These are phyloP conservation scores for Calonectria ilicicola DNA, from an alignment of 2,329 filamentous ascomycete genomes.

Conservation along the genomic window DNA sequence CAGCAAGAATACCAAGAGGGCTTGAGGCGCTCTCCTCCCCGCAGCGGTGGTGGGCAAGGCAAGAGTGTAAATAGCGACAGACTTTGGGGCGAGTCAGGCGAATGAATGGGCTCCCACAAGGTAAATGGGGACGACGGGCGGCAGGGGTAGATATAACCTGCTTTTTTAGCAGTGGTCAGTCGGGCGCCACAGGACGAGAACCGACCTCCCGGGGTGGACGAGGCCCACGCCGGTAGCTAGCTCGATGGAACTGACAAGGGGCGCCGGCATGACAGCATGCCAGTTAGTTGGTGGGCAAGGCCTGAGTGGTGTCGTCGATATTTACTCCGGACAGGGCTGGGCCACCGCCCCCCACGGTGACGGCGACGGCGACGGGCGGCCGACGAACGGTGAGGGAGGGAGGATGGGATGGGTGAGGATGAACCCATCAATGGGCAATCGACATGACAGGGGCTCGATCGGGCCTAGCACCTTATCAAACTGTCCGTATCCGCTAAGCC, in stretches of 20 bases:
- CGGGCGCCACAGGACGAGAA: neutral
- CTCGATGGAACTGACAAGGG: neutral
- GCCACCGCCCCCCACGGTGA: neutral
- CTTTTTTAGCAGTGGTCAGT: neutral
- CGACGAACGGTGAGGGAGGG: constrained; percentile 15
- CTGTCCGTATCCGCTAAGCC: neutral
- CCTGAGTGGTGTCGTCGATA: neutral
- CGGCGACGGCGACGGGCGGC: neutral
- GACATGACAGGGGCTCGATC: neutral
- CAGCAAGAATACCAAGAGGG: neutral
- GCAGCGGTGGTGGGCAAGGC: neutral
- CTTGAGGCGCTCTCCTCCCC: neutral
- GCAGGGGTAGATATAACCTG: constrained; percentile 10
- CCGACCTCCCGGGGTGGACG: neutral
- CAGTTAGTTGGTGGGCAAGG: neutral
- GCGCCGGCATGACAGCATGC: neutral
- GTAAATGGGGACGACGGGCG: neutral
- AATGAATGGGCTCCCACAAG: neutral
- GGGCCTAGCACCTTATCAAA: constrained; percentile 5
- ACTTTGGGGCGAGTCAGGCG: constrained; percentile 7
- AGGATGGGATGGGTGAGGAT: constrained; percentile 19
- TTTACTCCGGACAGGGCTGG: neutral
- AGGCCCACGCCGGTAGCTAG: neutral
- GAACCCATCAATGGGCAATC: constrained; percentile 3
- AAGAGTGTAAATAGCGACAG: constrained; percentile 6